A percentile compares a stretch with the other conserved stretches of the same genome.
Evolutionary conservation across 192 early-diverging fungal species (phyloP).

Genomic region (Bifiguratus adelaidae): DNA sequence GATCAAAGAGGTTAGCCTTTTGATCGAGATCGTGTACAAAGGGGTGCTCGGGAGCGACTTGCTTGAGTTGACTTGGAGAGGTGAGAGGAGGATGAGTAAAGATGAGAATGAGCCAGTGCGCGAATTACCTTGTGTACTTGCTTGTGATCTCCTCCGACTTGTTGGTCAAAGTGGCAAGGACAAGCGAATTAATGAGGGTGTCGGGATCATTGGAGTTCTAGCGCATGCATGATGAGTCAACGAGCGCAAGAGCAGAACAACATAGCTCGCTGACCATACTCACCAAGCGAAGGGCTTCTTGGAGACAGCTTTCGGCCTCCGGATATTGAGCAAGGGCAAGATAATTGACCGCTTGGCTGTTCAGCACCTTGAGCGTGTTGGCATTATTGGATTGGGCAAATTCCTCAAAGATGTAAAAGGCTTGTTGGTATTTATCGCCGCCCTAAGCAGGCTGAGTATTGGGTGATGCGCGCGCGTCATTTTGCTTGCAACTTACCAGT

Average conservation of each 20-base stretch:
- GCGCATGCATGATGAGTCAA: neutral
- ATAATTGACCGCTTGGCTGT: slow-evolving; percentile 71
- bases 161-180: slow-evolving; percentile 53
- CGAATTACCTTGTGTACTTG: slow-evolving; percentile 51
- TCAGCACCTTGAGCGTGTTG: slow-evolving; percentile 63
- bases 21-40: slow-evolving; percentile 66
- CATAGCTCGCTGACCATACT: neutral
- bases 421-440: slow-evolving; percentile 73
- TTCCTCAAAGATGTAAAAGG: slow-evolving; percentile 92
- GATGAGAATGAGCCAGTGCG: neutral
- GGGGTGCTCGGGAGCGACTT: slow-evolving; percentile 65
- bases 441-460: slow-evolving; percentile 27
- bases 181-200: slow-evolving; percentile 78
- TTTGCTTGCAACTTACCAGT: slow-evolving; percentile 37
- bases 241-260: neutral
- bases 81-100: neutral
- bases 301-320: slow-evolving; percentile 72
- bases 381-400: slow-evolving; percentile 69
- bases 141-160: slow-evolving; percentile 56
- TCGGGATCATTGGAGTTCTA: slow-evolving; percentile 68
- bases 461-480: too few species aligned
- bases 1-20: slow-evolving; percentile 80
- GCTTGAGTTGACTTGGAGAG: slow-evolving; percentile 52
- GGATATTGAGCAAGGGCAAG: slow-evolving; percentile 69
- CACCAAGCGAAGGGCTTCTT: slow-evolving; percentile 65